phyloP scores from a whole-genome alignment of 805 yeast genomes.

The Metschnikowia colocasiae region DNA sequence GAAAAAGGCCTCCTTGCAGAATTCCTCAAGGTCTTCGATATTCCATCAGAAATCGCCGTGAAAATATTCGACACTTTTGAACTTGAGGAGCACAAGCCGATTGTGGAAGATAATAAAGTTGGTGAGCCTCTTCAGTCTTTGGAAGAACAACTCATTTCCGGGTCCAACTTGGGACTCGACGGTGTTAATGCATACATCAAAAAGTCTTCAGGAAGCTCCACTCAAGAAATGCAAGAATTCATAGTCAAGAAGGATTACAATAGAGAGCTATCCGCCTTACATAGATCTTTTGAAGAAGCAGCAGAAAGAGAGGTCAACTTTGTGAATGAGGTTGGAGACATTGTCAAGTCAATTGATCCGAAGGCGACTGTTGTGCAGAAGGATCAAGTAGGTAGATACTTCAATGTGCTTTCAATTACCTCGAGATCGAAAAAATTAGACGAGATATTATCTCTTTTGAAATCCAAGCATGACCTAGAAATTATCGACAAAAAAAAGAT shows the following conservation, averaged over 20 bases:
- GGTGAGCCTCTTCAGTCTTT: background rate
- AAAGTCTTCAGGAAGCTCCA: background rate
- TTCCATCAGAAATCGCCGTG: conserved; percentile 40
- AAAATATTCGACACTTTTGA: conserved; percentile 31
- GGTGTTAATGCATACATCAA: background rate
- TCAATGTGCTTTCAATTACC: conserved; percentile 47
- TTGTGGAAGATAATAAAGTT: background rate
- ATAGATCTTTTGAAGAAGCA: conserved; percentile 28
- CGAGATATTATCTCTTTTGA: conserved; percentile 9
- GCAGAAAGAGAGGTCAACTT: conserved; percentile 24
- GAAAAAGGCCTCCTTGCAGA: conserved; percentile 17
- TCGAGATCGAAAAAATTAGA: conserved; percentile 35
- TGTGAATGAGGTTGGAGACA: conserved; percentile 20
- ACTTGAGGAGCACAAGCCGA: conserved; percentile 2
- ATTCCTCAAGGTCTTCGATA: conserved; percentile 26
- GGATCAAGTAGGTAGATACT: conserved; percentile 28
- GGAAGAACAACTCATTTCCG: conserved; percentile 3
- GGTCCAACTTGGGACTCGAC: background rate
- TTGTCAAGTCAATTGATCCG: conserved; percentile 26
- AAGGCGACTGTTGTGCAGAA: conserved; percentile 27
- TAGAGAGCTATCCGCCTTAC: conserved; percentile 29
- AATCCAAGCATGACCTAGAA: conserved; percentile 6
- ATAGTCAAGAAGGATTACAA: conserved; percentile 36
- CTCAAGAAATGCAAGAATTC: conserved; percentile 12
- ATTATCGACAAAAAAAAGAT: conserved; percentile 36